These are phyloP conservation scores for Arachis stenosperma DNA, from an alignment of 306 rosid species.

Conservation along the genomic window DNA sequence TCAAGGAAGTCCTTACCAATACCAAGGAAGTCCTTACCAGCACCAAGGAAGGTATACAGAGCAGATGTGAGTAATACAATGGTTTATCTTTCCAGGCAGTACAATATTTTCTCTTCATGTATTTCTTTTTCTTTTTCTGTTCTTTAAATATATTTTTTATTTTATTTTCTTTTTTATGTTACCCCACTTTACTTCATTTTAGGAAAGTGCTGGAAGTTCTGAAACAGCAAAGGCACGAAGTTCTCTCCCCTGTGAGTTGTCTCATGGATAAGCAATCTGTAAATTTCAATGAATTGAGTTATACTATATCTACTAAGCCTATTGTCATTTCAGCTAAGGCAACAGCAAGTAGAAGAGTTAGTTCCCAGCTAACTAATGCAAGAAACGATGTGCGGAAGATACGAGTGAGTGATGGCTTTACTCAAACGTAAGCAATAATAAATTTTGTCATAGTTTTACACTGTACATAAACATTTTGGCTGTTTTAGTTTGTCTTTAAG, in stretches of 20 bases:
- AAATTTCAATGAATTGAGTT: slow-evolving; percentile 19
- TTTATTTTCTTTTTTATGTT: slow-evolving; percentile 13
- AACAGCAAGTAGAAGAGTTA: slow-evolving; percentile 47
- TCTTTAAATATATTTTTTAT: too few relatives aligned
- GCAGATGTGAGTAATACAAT: slow-evolving; percentile 48
- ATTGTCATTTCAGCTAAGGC: slow-evolving; percentile 55
- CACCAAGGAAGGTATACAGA: slow-evolving; percentile 54
- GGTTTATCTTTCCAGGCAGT: slow-evolving; percentile 44
- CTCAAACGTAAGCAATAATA: slow-evolving; percentile 63
- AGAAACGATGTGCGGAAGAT: slow-evolving; percentile 57
- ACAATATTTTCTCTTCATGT: not conserved
- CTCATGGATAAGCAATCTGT: slow-evolving; percentile 18
- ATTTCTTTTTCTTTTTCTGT: too few relatives aligned
- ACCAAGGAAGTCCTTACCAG: slow-evolving; percentile 73
- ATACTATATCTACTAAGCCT: slow-evolving; percentile 24
- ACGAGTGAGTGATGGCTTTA: slow-evolving; percentile 74
- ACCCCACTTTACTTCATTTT: slow-evolving; percentile 34
- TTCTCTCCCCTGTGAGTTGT: slow-evolving; percentile 50
- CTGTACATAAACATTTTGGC: slow-evolving; percentile 6
- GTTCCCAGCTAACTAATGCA: slow-evolving; percentile 45
- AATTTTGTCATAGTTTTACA: slow-evolving; percentile 18
- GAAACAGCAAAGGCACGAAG: slow-evolving; percentile 44
- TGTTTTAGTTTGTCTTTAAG: slow-evolving; percentile 26
- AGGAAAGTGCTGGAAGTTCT: slow-evolving; percentile 64
- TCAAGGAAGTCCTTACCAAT: slow-evolving; percentile 80